Evolutionary conservation across 371 early-diverging fungal species (phyloP), one percentile per base, ranked within the genome.

Genomic region (Rhizopus arrhizus): DNA sequence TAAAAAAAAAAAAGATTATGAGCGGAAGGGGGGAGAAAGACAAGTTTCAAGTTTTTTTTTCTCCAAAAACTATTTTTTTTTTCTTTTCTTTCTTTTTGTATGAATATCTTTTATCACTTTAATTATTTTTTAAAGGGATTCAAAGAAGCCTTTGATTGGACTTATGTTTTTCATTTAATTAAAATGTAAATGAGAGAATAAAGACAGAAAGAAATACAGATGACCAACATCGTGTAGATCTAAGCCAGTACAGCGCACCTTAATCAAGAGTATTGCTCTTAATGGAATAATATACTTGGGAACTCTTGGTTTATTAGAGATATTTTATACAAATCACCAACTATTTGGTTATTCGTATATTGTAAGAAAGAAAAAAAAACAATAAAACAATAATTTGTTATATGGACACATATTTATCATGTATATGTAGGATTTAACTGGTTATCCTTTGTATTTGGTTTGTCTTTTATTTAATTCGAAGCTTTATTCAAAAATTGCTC

Each of bases 361-460:
- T 16, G 80, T 79, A 58, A 70, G 64, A 47, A 5, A 50, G 31
- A 46, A 6, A 10, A n/a, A 64, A 1, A 32, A 5, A 4, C 32
- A 36, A 8, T 8, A 13, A 31, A 51, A 53, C n/a, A 45, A 32
- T n/a, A 16, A 13, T 49, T 16, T 13, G n/a, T 32, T 32, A 12
- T 16, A 7, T 41, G 35, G n/a, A 45, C 32, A n/a, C n/a, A 43
- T 13, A 15, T n/a, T 43, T 13, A 43, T 43, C 5, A 15, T 43
- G 15, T 43, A 6, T 40, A 40, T 51, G 29, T 52, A 82, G 82
- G 65, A 63, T 7, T 62, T 82, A 29, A 73, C 75, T 53, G 80
- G 80, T 2, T 82, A 78, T 64, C 83, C 83, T 4, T 55, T 83
- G 45, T 80, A 78, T 53, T 36, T 77, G 11, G 53, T 80, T 32